phyloP scores from a whole-genome alignment of 192 early-diverging fungal species.

The Funneliformis geosporum region DNA sequence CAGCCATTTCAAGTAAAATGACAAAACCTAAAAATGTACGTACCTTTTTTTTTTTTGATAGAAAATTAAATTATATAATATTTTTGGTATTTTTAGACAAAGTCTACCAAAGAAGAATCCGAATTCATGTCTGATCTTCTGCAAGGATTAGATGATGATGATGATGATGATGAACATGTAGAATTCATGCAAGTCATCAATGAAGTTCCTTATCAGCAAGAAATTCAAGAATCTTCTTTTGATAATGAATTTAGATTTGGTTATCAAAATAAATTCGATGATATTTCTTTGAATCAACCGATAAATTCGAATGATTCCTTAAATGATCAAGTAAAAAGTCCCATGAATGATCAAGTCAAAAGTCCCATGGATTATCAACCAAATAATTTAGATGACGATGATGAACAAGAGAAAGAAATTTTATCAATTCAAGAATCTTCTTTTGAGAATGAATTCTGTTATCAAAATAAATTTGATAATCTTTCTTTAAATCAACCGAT shows the following conservation, averaged over 20 bases:
- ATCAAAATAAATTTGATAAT: no score
- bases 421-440: slow-evolving; percentile 31
- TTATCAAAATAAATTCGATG: no score
- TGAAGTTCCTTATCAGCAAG: no score
- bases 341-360: slow-evolving; percentile 24
- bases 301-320: slow-evolving; percentile 29
- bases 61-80: not conserved
- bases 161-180: slow-evolving; percentile 29
- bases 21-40: not conserved
- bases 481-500: slow-evolving; percentile 26
- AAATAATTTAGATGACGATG: slow-evolving; percentile 50
- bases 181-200: not conserved
- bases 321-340: no score
- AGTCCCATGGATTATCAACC: slow-evolving; percentile 34
- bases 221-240: slow-evolving; percentile 24
- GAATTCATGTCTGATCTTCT: slow-evolving; percentile 37
- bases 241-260: no score
- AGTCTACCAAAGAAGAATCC: slow-evolving; percentile 30
- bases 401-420: not conserved
- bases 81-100: not conserved
- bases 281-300: slow-evolving; percentile 23
- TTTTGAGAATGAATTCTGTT: no score
- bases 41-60: not conserved
- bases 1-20: not conserved
- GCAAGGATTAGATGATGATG: slow-evolving; percentile 31